Evolutionary conservation across 441 rosid genomes (phyloP), one percentile per base, ranked within the genome.

Genomic region (Corymbia calophylla): DNA sequence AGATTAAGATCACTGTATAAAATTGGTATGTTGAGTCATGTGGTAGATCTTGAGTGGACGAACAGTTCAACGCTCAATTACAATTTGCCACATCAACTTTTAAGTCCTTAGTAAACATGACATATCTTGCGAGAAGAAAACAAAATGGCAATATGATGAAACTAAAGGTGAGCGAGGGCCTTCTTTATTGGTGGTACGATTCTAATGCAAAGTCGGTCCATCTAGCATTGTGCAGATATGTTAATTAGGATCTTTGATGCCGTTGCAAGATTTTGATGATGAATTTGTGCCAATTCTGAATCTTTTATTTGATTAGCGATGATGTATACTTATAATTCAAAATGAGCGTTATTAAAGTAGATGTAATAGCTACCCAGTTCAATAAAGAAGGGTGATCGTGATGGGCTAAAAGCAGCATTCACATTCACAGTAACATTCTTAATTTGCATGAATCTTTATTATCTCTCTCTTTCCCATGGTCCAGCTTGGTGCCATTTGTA

Each of bases 281-380:
- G 47, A 21, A 70, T 18, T 32, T 32, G 0, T 5, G 47, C 44
- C 39, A 32, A 39, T 18, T 32, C 14, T 4, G 3, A 11, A 32
- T 1, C 9, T 32, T 32, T 68, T 32, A 1, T 68, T 32, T 0
- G 1, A 32, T 68, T 35, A 19, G 8, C 5, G 4, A 5, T 73
- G 11, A 4, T 10, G 23, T 73, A 35, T 0, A 21, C 15, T 35
- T 29, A 21, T 3, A 19, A 10, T 14, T 73, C 3, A 73, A 39
- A 32, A 3, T 5, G 25, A 19, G 5, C 1, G 13, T 35, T 39
- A 23, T 35, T 3, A 10, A 0, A 73, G 21, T 73, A 35, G 27
- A 73, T 0, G 0, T 0, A 5, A 11, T 0, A 35, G 14, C 25
- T 9, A 23, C 7, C 16, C 0, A 3, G 5, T 19, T 39, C 7